Conservation (phyloP, 2,329 filamentous ascomycete species). For the Penicillium sp. region DNA sequence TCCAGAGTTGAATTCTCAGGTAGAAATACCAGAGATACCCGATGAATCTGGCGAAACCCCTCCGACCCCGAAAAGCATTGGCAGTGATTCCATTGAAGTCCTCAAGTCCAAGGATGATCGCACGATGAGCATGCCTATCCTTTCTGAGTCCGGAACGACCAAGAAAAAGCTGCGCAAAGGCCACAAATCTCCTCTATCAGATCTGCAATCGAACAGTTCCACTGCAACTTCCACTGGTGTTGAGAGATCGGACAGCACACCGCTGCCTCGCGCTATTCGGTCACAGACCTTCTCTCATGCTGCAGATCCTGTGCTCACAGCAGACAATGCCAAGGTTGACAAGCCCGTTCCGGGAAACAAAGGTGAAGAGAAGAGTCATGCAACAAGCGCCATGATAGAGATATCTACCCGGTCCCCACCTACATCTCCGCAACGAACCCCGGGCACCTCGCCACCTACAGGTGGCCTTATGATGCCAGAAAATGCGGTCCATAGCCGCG, state of each 20-base stretch:
- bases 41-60: conserved; percentile 26
- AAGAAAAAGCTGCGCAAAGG: conserved; percentile 25
- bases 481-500: conserved; percentile 36
- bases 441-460: conserved; percentile 38
- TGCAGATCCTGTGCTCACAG: conserved; percentile 57
- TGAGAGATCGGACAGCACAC: conserved; percentile 31
- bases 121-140: conserved; percentile 28
- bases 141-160: conserved; percentile 20
- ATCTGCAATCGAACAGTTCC: conserved; percentile 16
- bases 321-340: conserved; percentile 59
- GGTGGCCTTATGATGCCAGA: conserved; percentile 29
- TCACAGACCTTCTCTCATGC: conserved; percentile 56
- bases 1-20: conserved; percentile 35
- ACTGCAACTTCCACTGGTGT: conserved; percentile 23
- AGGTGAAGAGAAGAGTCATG: conserved; percentile 51
- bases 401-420: conserved; percentile 56
- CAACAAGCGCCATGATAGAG: conserved; percentile 58
- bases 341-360: conserved; percentile 50
- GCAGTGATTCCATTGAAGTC: conserved; percentile 20
- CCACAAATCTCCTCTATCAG: conserved; percentile 20
- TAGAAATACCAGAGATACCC: conserved; percentile 34
- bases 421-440: conserved; percentile 45
- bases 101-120: conserved; percentile 30
- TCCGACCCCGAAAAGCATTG: conserved; percentile 15
- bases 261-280: conserved; percentile 50